Evolutionary conservation across 2,329 filamentous ascomycete species (phyloP), one percentile per base, ranked within the genome.

Genomic region (Cladosporium sp.): DNA sequence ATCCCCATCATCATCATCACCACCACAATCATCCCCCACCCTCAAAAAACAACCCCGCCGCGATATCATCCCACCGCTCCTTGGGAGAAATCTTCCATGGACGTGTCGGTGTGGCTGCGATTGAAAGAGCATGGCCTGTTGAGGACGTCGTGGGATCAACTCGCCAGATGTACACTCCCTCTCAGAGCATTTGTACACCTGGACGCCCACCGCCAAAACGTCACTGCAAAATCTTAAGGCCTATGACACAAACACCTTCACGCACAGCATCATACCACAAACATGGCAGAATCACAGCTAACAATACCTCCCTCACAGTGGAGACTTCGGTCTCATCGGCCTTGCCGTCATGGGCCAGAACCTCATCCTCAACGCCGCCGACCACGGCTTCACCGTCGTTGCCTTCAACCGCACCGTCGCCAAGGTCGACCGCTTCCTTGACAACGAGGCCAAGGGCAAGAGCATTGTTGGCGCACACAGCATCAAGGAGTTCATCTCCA

Each of bases 341-440:
- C 67, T 78, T 60, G 74, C 73, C 54, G 68, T 70, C 64, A 74
- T 76, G 73, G 74, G 74, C 59, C 74, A 77, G 70, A 78, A 78
- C 69, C 65, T 78, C 67, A 78, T 78, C 68, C 72, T 78, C 63
- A 78, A 78, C 66, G 75, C 75, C 61, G 75, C 74, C 59, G 75
- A 78, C 64, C 75, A 78, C 63, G 74, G 91, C 69, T 97, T 95
- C 84, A 97, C 89, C 71, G 89, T 99, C 69, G 88, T 92, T 75
- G 93, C 92, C 64, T 99, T 88, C 85, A 99, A 99, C 86, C 88
- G 93, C 75, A 99, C 93, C 65, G 89, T 96, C 64, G 84, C 89
- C 76, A 99, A 99, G 85, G 93, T 99, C 74, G 91, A 97, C 80
- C 81, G 81, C 49, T 66, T 69, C 62, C 59, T 70, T 22, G 63